phyloP scores from a whole-genome alignment of 164 flowering plant genomes.

The Stephania japonica region DNA sequence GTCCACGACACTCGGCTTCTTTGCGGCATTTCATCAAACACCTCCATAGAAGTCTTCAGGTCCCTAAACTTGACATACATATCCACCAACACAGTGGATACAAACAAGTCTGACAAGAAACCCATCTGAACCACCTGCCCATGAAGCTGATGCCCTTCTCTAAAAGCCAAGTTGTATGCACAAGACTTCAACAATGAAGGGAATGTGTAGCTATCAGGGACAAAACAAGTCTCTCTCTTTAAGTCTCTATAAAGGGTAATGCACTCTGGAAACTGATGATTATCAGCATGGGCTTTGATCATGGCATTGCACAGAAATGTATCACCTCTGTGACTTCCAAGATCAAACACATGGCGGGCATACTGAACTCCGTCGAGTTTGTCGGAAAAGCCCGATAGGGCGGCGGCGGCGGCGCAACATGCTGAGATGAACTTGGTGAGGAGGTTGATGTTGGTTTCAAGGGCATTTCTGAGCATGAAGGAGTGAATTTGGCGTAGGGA shows the following conservation, averaged over 20 bases:
- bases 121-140: slow-evolving; percentile 43
- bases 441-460: slow-evolving; percentile 50
- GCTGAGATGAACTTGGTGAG: slow-evolving; percentile 53
- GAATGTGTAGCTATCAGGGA: slow-evolving; percentile 53
- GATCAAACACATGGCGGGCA: slow-evolving; percentile 61
- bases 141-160: slow-evolving; percentile 57
- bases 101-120: slow-evolving; percentile 49
- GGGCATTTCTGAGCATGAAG: slow-evolving; percentile 52
- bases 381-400: slow-evolving; percentile 3
- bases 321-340: slow-evolving; percentile 34
- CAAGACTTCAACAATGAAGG: slow-evolving; percentile 54
- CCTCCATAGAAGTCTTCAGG: slow-evolving; percentile 31
- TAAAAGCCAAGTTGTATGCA: slow-evolving; percentile 21
- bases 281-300: slow-evolving; percentile 49
- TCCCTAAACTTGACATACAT: slow-evolving; percentile 57
- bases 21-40: slow-evolving; percentile 69
- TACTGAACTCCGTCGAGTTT: slow-evolving; percentile 27
- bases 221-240: slow-evolving; percentile 28
- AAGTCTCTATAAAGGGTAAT: slow-evolving; percentile 44
- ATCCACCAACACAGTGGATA: slow-evolving; percentile 64
- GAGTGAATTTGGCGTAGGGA: slow-evolving; percentile 69
- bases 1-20: slow-evolving; percentile 73
- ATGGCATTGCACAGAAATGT: slow-evolving; percentile 61
- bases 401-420: slow-evolving; percentile 28
- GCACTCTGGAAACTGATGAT: slow-evolving; percentile 36